Evolutionary conservation across 805 yeast genomes (phyloP).

Genomic region (Pichia manshurica): DNA sequence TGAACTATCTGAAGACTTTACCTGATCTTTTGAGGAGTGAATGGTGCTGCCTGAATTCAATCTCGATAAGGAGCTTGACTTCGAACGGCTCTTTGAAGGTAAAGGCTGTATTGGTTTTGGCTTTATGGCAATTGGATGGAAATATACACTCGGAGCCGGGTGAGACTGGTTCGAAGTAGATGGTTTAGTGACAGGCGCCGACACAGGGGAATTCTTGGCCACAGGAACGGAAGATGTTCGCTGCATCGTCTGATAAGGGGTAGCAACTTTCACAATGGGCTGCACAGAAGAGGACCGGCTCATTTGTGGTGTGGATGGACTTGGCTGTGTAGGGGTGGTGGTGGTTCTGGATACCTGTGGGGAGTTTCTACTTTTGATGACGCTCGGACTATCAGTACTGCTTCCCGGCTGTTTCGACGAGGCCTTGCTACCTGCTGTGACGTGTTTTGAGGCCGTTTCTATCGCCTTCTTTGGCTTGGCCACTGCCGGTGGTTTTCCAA

Average conservation of each 20-base stretch:
- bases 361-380: not conserved
- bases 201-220: not conserved
- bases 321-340: not conserved
- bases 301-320: not conserved
- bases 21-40: not conserved
- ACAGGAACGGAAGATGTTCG: conserved; percentile 3
- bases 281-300: not conserved
- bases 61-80: conserved; percentile 5
- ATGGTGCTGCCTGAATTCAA: not conserved
- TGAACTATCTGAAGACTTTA: conserved; percentile 1
- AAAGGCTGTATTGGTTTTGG: conserved; percentile 24
- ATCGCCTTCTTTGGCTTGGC: not conserved
- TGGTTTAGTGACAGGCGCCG: not conserved
- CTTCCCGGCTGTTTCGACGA: not conserved
- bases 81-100: conserved; percentile 6
- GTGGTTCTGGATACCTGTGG: not conserved
- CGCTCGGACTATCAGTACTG: not conserved
- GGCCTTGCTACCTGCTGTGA: not conserved
- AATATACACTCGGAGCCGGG: conserved; percentile 10
- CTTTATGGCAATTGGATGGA: conserved; percentile 29
- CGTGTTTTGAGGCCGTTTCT: not conserved
- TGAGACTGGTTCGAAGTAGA: conserved; percentile 4
- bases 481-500: not conserved
- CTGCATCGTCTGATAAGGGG: not conserved
- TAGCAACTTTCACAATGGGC: not conserved